Conservation (phyloP, 352 stramenopile species). For the Phytophthora litchii region DNA sequence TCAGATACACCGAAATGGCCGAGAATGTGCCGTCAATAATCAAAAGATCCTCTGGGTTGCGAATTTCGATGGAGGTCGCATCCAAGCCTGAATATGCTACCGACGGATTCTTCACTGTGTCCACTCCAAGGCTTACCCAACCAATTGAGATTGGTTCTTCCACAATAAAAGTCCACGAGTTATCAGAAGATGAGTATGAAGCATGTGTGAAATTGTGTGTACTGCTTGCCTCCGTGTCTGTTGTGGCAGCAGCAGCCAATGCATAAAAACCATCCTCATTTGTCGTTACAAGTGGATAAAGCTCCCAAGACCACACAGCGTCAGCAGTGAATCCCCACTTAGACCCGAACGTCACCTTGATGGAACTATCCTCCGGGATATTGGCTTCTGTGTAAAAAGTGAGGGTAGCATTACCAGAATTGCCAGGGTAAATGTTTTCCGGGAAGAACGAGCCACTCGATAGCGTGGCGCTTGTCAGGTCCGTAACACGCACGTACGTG, state of each 20-base stretch:
- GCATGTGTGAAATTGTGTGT: slow-evolving; percentile 38
- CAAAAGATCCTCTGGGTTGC: slow-evolving; percentile 52
- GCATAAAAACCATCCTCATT: slow-evolving; percentile 20
- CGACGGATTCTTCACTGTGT: slow-evolving; percentile 77
- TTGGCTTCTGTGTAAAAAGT: slow-evolving; percentile 77
- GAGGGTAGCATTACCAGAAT: slow-evolving; percentile 75
- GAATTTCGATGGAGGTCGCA: slow-evolving; percentile 60
- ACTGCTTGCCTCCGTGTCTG: neutral
- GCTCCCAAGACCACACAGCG: slow-evolving; percentile 62
- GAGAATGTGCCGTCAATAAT: slow-evolving; percentile 70
- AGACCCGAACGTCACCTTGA: slow-evolving; percentile 62
- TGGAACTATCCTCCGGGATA: slow-evolving; percentile 52
- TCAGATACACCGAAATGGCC: slow-evolving; percentile 75
- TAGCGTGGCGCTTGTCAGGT: slow-evolving; percentile 49
- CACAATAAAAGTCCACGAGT: slow-evolving; percentile 63
- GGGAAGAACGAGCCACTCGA: slow-evolving; percentile 80
- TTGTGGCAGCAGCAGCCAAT: slow-evolving; percentile 11
- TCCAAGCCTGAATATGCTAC: slow-evolving; percentile 75
- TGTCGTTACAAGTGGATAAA: slow-evolving; percentile 22
- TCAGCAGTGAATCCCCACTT: slow-evolving; percentile 67
- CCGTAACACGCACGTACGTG: slow-evolving; percentile 65
- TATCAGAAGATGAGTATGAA: slow-evolving; percentile 37
- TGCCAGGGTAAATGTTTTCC: slow-evolving; percentile 87
- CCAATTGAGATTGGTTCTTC: slow-evolving; percentile 63
- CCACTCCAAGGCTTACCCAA: slow-evolving; percentile 71